A percentile compares a stretch with the other conserved stretches of the same genome.
Conservation (phyloP, 306 rosid genomes). For the Lithocarpus polystachyus region DNA sequence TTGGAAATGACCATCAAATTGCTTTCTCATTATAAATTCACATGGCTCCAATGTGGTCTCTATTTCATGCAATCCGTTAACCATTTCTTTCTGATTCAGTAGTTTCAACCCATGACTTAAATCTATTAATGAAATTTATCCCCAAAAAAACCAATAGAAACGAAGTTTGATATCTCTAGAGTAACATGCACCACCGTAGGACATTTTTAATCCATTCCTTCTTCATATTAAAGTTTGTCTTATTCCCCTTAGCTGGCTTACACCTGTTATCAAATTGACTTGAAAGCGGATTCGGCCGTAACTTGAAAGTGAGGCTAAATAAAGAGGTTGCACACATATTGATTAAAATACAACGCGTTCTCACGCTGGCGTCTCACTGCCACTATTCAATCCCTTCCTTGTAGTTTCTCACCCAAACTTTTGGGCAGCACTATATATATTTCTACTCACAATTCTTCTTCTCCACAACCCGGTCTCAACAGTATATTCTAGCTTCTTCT, state of each 20-base stretch:
- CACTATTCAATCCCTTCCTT: not conserved
- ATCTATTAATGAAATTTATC: too few relatives aligned
- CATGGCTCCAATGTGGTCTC: too few relatives aligned
- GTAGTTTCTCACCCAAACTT: not conserved
- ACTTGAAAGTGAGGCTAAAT: not conserved
- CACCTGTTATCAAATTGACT: not conserved
- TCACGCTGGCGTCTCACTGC: conserved; percentile 33
- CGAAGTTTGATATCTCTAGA: too few relatives aligned
- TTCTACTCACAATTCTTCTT: not conserved
- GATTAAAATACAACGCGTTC: conserved; percentile 26
- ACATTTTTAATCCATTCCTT: too few relatives aligned
- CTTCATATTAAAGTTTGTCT: not conserved
- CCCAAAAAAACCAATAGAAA: too few relatives aligned
- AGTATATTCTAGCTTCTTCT: not conserved
- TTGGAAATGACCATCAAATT: too few relatives aligned
- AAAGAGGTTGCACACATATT: not conserved
- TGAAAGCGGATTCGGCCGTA: conserved; percentile 1
- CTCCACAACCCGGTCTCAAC: not conserved
- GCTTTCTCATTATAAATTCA: too few relatives aligned
- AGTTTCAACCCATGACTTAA: too few relatives aligned
- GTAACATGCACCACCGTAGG: too few relatives aligned
- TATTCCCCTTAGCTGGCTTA: conserved; percentile 10
- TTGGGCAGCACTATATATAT: conserved; percentile 16
- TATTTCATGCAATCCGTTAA: too few relatives aligned
- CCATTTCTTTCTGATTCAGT: too few relatives aligned